A percentile compares a stretch with the other conserved stretches of the same genome.
phyloP scores from a whole-genome alignment of 2,329 filamentous ascomycete species.

The Colletotrichum simmondsii region DNA sequence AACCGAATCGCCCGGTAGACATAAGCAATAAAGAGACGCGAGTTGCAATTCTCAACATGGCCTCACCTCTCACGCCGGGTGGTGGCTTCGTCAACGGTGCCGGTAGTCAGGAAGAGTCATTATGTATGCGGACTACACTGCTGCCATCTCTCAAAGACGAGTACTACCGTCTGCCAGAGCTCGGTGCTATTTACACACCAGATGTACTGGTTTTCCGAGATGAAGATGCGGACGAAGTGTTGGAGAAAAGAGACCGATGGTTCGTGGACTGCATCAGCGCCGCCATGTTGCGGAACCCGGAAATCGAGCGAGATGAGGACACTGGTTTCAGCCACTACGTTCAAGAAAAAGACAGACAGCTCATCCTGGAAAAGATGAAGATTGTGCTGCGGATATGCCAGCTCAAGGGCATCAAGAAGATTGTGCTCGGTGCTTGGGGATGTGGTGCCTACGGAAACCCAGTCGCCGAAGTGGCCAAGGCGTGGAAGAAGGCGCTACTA shows the following conservation, averaged over 20 bases:
- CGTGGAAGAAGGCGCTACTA: conserved; percentile 55
- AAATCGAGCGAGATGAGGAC: conserved; percentile 52
- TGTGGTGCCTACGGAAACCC: conserved; percentile 74
- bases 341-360: conserved; percentile 59
- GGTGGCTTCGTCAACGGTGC: conserved; percentile 71
- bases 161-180: conserved; percentile 69
- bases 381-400: conserved; percentile 64
- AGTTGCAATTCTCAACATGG: conserved; percentile 71
- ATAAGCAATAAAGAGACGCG: conserved; percentile 37
- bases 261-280: conserved; percentile 69
- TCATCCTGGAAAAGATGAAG: conserved; percentile 65
- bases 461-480: conserved; percentile 64
- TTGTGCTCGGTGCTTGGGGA: conserved; percentile 73
- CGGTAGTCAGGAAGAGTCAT: conserved; percentile 69
- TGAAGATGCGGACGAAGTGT: conserved; percentile 45
- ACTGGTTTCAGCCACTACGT: conserved; percentile 49
- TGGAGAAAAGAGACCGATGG: conserved; percentile 61
- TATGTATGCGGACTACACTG: conserved; percentile 70
- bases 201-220: conserved; percentile 69
- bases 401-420: conserved; percentile 53
- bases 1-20: background rate
- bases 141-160: conserved; percentile 67
- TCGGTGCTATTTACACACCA: conserved; percentile 65
- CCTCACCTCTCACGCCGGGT: conserved; percentile 69
- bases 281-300: conserved; percentile 69